Evolutionary conservation across 768 basidiomycete genomes (phyloP).

Genomic region (Tylopilus cervinicoccineus): DNA sequence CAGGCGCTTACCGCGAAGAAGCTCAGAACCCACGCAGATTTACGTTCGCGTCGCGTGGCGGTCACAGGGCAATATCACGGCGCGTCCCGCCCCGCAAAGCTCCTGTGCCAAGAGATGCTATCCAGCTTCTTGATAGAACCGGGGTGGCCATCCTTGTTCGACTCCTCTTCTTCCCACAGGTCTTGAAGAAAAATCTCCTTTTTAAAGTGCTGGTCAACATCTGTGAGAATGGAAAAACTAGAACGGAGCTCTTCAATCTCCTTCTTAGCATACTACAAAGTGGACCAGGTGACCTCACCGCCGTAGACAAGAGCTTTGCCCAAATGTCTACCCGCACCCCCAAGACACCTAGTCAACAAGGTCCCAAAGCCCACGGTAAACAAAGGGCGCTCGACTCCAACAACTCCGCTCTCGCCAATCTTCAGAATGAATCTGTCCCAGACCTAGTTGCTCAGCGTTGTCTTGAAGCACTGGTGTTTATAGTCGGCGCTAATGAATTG

Average conservation of each 20-base stretch:
- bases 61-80: constrained; percentile 24
- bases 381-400: constrained; percentile 60
- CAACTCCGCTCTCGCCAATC: constrained; percentile 44
- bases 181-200: constrained; percentile 77
- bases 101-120: constrained; percentile 72
- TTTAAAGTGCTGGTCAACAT: constrained; percentile 91
- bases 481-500: constrained; percentile 79
- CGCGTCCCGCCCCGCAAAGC: constrained; percentile 44
- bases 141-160: constrained; percentile 88
- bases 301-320: constrained; percentile 90
- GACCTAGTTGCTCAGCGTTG: constrained; percentile 93
- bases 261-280: constrained; percentile 93
- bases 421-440: constrained; percentile 78
- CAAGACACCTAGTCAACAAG: constrained; percentile 42
- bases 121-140: constrained; percentile 86
- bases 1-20: constrained; percentile 64
- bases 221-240: constrained; percentile 91
- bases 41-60: constrained; percentile 29
- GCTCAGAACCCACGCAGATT: constrained; percentile 34
- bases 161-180: constrained; percentile 94
- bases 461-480: constrained; percentile 84
- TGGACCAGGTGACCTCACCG: constrained; percentile 86
- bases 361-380: constrained; percentile 56
- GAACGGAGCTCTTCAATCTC: constrained; percentile 90
- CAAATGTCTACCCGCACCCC: constrained; percentile 79